These are phyloP conservation scores for Candida manassasensis DNA, from an alignment of 805 yeast genomes.

Conservation along the genomic window DNA sequence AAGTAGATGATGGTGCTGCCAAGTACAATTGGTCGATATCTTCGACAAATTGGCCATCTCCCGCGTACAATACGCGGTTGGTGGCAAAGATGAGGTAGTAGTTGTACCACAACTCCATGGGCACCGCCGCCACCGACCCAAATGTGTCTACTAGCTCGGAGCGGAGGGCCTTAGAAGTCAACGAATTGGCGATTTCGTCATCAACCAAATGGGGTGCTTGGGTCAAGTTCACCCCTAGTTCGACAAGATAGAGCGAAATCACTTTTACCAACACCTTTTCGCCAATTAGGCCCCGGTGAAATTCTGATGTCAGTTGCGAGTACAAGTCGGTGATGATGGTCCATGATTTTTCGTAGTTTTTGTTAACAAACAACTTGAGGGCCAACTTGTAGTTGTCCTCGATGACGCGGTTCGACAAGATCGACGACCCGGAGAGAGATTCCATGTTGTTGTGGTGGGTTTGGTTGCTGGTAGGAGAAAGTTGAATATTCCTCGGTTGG, in stretches of 20 bases:
- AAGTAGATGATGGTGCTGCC: constrained; percentile 5
- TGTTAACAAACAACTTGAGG: constrained; percentile 35
- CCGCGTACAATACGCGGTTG: constrained; percentile 16
- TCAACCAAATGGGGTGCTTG: constrained; percentile 3
- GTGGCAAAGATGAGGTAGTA: constrained; percentile 25
- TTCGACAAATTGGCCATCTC: constrained; percentile 7
- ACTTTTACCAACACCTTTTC: constrained; percentile 31
- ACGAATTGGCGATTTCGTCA: constrained; percentile 5
- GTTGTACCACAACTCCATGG: constrained; percentile 30
- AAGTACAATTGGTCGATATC: constrained; percentile 6
- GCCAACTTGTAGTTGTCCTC: constrained; percentile 28
- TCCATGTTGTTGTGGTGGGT: neutral
- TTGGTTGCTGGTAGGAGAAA: no score
- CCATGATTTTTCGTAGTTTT: constrained; percentile 30
- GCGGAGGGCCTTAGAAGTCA: constrained; percentile 6
- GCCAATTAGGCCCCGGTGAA: constrained; percentile 18
- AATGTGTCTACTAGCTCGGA: constrained; percentile 3
- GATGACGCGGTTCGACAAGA: constrained; percentile 8
- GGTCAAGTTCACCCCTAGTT: constrained; percentile 22
- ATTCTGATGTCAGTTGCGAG: constrained; percentile 16
- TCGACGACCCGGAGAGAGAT: neutral
- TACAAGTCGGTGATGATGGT: constrained; percentile 21
- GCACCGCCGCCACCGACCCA: constrained; percentile 18
- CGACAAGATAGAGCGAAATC: constrained; percentile 30
- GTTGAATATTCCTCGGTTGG: no score